phyloP scores from a whole-genome alignment of 2,329 filamentous ascomycete species.

The Pestalotiopsis sp. region DNA sequence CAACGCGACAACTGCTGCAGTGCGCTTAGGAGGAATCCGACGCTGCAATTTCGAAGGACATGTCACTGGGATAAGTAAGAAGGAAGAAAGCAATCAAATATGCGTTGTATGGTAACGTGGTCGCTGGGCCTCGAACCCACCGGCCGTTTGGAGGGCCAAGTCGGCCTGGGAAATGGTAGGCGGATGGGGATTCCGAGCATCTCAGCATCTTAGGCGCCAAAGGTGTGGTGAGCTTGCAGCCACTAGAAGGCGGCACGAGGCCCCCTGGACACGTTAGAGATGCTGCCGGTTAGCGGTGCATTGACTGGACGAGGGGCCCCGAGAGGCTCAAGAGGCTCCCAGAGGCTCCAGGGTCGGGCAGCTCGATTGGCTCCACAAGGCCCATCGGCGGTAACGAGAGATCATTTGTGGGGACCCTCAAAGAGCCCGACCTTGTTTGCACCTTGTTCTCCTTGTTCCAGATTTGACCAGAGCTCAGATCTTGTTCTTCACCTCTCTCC shows the following conservation, averaged over 20 bases:
- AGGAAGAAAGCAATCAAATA: background rate
- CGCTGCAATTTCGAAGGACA: background rate
- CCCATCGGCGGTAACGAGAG: conserved; percentile 5
- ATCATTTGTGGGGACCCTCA: conserved; percentile 5
- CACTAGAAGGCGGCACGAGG: conserved; percentile 10
- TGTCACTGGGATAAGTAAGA: background rate
- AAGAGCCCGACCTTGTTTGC: background rate
- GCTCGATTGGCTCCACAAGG: background rate
- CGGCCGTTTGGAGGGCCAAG: background rate
- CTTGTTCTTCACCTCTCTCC: background rate
- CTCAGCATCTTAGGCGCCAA: conserved; percentile 13
- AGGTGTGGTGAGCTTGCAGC: conserved; percentile 5
- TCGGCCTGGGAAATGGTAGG: background rate
- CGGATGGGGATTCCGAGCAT: background rate
- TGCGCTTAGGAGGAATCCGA: conserved; percentile 2
- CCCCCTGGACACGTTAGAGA: conserved; percentile 12
- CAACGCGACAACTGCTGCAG: conserved; percentile 9
- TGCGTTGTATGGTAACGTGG: background rate
- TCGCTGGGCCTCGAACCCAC: background rate
- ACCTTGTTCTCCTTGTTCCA: conserved; percentile 13
- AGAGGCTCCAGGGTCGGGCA: background rate
- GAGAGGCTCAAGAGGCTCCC: background rate
- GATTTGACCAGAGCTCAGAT: conserved; percentile 7
- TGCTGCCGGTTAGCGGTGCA: conserved; percentile 9
- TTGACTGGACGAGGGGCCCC: conserved; percentile 15